Evolutionary conservation across 2,329 filamentous ascomycete genomes (phyloP).

Genomic region (Penicillium sclerotigenum): DNA sequence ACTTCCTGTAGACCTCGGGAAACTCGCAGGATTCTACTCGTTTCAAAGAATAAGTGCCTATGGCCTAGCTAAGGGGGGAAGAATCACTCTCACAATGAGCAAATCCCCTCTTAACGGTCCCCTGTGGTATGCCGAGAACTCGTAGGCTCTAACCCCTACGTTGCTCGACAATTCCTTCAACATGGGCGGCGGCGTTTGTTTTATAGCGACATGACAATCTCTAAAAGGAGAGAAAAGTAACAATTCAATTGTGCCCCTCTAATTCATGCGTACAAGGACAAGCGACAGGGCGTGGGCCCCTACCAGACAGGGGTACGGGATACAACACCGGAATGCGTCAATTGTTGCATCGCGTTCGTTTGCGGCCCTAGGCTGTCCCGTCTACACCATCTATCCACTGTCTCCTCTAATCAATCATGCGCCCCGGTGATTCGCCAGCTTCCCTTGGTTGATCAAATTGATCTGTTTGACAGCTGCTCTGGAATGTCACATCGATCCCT

Average conservation of each 20-base stretch:
- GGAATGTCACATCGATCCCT: conserved; percentile 17
- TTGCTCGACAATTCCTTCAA: neutral
- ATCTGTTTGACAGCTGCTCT: conserved; percentile 13
- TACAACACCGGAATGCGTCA: conserved; percentile 16
- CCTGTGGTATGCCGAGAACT: conserved; percentile 1
- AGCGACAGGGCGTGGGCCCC: neutral
- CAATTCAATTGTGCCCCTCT: neutral
- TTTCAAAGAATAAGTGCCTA: neutral
- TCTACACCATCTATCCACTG: neutral
- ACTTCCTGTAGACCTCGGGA: neutral
- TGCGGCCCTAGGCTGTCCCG: conserved; percentile 8
- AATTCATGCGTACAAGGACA: neutral
- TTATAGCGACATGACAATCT: too few species aligned
- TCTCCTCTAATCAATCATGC: neutral
- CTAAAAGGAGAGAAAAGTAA: neutral
- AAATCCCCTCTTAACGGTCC: neutral
- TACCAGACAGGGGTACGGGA: conserved; percentile 15
- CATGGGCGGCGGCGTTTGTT: too few species aligned
- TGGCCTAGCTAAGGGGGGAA: too few species aligned
- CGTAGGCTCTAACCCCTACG: neutral
- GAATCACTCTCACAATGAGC: too few species aligned
- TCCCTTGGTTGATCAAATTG: conserved; percentile 4
- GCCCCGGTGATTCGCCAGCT: neutral
- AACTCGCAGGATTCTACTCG: neutral
- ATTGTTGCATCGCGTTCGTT: conserved; percentile 15